Evolutionary conservation across 495 filamentous ascomycete species (phyloP), one percentile per base, ranked within the genome.

Genomic region (Penicillium tannophilum): DNA sequence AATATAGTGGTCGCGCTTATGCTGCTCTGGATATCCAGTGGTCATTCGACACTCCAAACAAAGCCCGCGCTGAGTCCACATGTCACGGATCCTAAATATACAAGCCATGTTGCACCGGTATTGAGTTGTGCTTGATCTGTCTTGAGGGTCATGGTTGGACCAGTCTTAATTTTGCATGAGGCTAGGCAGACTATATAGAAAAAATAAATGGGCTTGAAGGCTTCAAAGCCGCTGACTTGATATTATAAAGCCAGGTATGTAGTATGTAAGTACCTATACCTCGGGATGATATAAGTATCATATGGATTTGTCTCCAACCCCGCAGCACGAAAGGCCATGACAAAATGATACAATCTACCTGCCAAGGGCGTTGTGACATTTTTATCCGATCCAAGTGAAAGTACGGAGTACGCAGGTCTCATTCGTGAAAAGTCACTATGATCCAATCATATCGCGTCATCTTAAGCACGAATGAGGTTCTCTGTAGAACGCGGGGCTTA

Each of bases 1-100:
- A 43, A 72, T 79, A 51, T 82, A 84, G 20, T 77, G 75, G n/a
- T 81, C 82, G 0, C 80, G 70, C 47, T 84, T 76, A 23, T 77
- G 72, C 20, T 77, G 59, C 48, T 84, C 78, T 0, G 80, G 82
- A 53, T 86, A 85, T 0, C 33, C 33, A 8, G 6, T 36, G 6
- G 33, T 7, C 33, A 3, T 14, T 36, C 33, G 10, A 36, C 33
- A 12, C 33, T 36, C 33, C 9, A 36, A 7, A 36, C 6, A 14
- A 12, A 10, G 7, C 9, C 33, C 12, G 33, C 33, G 12, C 33
- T 36, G 10, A 36, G 33, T 14, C 33, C 33, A 35, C 33, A 35
- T 35, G 33, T 35, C 11, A 35, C 33, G 33, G 33, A 35, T 1
- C 33, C 33, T 10, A 36, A 12, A 12, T 36, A 36, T 7, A 36